These are phyloP conservation scores for Trametopsis cervina DNA, from an alignment of 768 basidiomycete species.

Conservation along the genomic window DNA sequence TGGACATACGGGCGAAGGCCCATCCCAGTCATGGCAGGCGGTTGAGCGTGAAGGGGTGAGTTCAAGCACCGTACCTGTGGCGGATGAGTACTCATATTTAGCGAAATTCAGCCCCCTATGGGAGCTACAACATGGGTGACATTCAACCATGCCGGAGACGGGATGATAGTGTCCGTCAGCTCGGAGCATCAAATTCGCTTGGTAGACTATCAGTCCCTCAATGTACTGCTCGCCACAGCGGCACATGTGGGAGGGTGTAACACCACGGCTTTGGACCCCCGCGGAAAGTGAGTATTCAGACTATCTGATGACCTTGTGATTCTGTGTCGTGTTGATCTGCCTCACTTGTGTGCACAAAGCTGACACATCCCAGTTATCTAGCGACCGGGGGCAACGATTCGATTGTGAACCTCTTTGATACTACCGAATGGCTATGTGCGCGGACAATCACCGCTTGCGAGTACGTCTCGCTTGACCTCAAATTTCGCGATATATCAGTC, in stretches of 20 bases:
- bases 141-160: conserved; percentile 73
- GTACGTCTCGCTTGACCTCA: conserved; percentile 35
- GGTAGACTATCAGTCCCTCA: conserved; percentile 60
- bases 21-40: conserved; percentile 44
- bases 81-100: no score
- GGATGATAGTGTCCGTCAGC: conserved; percentile 58
- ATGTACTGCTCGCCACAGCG: conserved; percentile 51
- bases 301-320: not conserved
- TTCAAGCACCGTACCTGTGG: not conserved
- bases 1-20: conserved; percentile 45
- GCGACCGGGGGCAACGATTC: conserved; percentile 79
- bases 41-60: conserved; percentile 25
- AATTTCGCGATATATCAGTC: not conserved
- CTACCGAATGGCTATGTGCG: conserved; percentile 74
- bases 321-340: not conserved
- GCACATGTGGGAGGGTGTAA: conserved; percentile 80
- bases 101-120: no score
- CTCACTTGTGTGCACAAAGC: not conserved
- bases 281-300: conserved; percentile 50
- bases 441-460: conserved; percentile 76
- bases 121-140: not conserved
- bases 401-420: conserved; percentile 76
- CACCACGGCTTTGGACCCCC: conserved; percentile 72
- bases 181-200: conserved; percentile 61
- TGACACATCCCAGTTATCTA: conserved; percentile 44